Evolutionary conservation across 169 alveolate genomes (phyloP), one percentile per base, ranked within the genome.

Genomic region (Eimeria praecox): DNA sequence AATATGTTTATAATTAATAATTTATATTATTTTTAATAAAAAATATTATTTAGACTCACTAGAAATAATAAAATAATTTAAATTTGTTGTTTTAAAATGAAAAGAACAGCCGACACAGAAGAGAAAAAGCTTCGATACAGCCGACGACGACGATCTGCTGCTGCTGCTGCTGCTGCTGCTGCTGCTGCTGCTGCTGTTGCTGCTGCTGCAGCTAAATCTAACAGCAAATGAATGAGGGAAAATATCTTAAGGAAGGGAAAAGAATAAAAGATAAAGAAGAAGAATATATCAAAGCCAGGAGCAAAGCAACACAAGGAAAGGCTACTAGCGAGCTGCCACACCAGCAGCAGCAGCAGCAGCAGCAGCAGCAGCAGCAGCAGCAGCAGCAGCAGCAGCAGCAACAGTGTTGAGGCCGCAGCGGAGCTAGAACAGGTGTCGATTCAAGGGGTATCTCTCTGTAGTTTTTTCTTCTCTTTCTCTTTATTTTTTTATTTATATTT

Each of bases 211-310:
- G 69, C 69, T 9, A 12, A 59, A 9, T 9, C 27, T 20, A 22
- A n/a, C 12, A 59, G 69, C 69, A 59, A 22, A 12, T 0, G 18
- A 71, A 5, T 12, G 16, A 71, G 46, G 42, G 24, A 71, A n/a
- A 71, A 71, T 38, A n/a, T 71, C 40, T n/a, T 71, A 71, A 38
- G 82, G 82, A 71, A 71, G 22, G 42, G 82, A 71, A 30, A 6
- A 35, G 0, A 30, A 66, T 14, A 38, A 71, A 38, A 38, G 40
- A 30, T 12, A 38, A 71, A 35, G 22, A 24, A 6, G 42, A 12
- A 6, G 82, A n/a, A n/a, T n/a, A 6, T 0, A n/a, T 0, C 14
- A 71, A n/a, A n/a, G n/a, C n/a, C n/a, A 59, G n/a, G 27, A 59
- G n/a, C 69, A 59, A 59, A 3, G 69, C 69, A 59, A 20, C n/a